phyloP scores from a whole-genome alignment of 2,329 filamentous ascomycete genomes.

The Pyrenophora teres region DNA sequence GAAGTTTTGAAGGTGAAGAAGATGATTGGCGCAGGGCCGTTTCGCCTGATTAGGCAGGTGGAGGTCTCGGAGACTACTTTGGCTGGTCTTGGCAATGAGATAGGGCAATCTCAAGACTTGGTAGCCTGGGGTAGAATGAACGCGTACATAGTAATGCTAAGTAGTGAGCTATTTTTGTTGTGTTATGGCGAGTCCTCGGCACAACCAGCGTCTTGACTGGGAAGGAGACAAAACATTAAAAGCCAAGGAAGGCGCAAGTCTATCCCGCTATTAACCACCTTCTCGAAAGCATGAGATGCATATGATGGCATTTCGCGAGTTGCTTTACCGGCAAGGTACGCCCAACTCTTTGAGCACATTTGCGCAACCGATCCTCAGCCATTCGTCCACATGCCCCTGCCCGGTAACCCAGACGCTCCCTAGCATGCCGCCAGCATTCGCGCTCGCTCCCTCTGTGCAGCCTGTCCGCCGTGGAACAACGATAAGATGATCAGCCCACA shows the following conservation, averaged over 20 bases:
- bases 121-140: not conserved
- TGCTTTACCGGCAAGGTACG: constrained; percentile 14
- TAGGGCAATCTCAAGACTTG: constrained; percentile 18
- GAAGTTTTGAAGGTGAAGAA: constrained; percentile 4
- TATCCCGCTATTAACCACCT: not conserved
- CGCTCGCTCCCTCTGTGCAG: constrained; percentile 45
- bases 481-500: constrained; percentile 53
- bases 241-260: not conserved
- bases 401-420: constrained; percentile 50
- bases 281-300: not conserved
- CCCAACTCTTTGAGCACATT: constrained; percentile 48
- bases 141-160: no score
- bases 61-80: constrained; percentile 5
- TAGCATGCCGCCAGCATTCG: constrained; percentile 56
- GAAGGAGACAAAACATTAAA: constrained; percentile 22
- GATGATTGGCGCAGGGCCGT: constrained; percentile 25
- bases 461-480: constrained; percentile 52
- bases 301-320: not conserved
- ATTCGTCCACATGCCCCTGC: constrained; percentile 44
- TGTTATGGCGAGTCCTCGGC: constrained; percentile 8
- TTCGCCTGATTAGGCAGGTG: constrained; percentile 12
- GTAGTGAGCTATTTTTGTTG: no score
- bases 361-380: constrained; percentile 45
- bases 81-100: constrained; percentile 13
- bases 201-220: constrained; percentile 22